Evolutionary conservation across 768 basidiomycete genomes (phyloP).

Genomic region (Melanogaster broomeanus): DNA sequence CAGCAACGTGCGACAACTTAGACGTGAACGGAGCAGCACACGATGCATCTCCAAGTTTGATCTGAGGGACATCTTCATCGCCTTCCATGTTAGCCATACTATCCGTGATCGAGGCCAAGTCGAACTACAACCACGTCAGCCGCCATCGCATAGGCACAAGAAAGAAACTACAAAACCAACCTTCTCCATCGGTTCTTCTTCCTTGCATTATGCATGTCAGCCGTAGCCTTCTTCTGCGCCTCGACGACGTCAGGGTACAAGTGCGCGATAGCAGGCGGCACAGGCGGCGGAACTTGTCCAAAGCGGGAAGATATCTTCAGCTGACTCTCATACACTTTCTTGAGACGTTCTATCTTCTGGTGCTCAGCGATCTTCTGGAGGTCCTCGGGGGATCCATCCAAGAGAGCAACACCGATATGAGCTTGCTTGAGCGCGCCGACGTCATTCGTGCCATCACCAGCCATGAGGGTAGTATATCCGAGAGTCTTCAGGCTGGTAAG

Average conservation of each 20-base stretch:
- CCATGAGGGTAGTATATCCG: slow-evolving; percentile 95
- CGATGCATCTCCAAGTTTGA: slow-evolving; percentile 98
- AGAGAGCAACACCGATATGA: slow-evolving; percentile 90
- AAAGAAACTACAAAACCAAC: slow-evolving; percentile 41
- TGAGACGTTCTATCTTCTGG: slow-evolving; percentile 85
- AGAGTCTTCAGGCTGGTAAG: slow-evolving; percentile 86
- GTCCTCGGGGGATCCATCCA: slow-evolving; percentile 91
- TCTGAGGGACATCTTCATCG: slow-evolving; percentile 94
- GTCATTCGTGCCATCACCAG: slow-evolving; percentile 98
- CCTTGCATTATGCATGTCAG: slow-evolving; percentile 62
- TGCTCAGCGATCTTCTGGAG: slow-evolving; percentile 93
- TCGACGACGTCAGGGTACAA: slow-evolving; percentile 88
- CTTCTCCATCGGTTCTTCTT: slow-evolving; percentile 91
- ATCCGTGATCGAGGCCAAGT: slow-evolving; percentile 75
- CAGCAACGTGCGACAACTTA: slow-evolving; percentile 95
- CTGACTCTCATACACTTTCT: slow-evolving; percentile 97
- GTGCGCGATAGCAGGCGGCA: slow-evolving; percentile 85
- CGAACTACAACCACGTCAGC: slow-evolving; percentile 56
- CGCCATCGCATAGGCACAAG: background rate
- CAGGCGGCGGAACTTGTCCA: slow-evolving; percentile 91
- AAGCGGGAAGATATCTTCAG: slow-evolving; percentile 87
- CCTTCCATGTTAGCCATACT: slow-evolving; percentile 92
- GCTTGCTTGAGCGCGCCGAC: slow-evolving; percentile 98
- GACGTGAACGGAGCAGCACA: slow-evolving; percentile 99
- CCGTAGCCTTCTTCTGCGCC: slow-evolving; percentile 81